Conservation (phyloP, 306 rosid genomes). For the Sechiopsis laciniata region DNA sequence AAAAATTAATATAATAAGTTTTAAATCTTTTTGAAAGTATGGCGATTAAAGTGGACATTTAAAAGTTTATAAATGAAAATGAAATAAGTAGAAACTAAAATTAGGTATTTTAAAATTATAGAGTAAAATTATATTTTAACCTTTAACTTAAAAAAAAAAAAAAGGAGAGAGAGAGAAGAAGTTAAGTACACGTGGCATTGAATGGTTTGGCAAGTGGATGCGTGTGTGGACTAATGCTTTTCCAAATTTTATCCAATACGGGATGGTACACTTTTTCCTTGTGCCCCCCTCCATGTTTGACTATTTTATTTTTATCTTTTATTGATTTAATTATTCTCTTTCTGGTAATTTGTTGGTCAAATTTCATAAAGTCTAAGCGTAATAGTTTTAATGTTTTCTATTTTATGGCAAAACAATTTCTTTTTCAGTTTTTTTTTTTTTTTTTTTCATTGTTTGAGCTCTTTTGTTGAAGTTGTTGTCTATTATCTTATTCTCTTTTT, state of each 20-base stretch:
- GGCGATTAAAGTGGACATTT: too few species aligned
- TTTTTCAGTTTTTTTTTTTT: not conserved
- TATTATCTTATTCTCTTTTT: too few species aligned
- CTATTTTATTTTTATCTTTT: not conserved
- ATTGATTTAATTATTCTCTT: not conserved
- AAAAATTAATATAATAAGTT: too few species aligned
- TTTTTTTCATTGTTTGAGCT: not conserved
- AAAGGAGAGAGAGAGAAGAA: too few species aligned
- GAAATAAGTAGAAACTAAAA: too few species aligned
- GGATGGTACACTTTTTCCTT: not conserved
- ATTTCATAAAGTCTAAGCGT: not conserved
- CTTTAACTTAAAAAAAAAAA: too few species aligned
- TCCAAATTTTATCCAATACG: not conserved
- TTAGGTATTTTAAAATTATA: too few species aligned
- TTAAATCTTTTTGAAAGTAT: too few species aligned
- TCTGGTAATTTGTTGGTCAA: not conserved
- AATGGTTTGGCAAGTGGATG: not conserved
- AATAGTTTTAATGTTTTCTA: not conserved
- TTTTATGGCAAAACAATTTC: not conserved
- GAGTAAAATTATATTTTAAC: too few species aligned
- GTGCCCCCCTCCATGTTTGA: not conserved
- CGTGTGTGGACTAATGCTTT: conserved; percentile 12
- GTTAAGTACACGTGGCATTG: conserved; percentile 11
- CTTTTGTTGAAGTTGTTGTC: not conserved
- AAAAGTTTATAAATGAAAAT: too few species aligned